Evolutionary conservation across 108 stramenopile species (phyloP).

Genomic region (Schizochytrium sp.): DNA sequence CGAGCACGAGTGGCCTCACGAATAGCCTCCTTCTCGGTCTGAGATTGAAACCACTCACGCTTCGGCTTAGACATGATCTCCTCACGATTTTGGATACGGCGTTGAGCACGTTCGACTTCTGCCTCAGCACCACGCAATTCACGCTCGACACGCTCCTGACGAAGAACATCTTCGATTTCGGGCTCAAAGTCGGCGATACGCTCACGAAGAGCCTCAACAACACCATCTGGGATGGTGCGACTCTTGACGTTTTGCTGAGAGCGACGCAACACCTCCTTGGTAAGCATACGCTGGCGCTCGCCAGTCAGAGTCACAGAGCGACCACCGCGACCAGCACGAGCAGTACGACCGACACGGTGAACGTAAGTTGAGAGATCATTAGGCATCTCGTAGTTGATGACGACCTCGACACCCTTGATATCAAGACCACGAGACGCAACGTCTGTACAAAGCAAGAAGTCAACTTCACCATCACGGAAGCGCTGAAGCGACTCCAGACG

Average conservation of each 20-base stretch:
- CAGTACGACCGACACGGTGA: conserved; percentile 96
- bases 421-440: conserved; percentile 97
- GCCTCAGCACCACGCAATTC: conserved; percentile 68
- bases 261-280: conserved; percentile 66
- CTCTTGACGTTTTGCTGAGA: conserved; percentile 61
- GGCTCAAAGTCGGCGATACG: conserved; percentile 67
- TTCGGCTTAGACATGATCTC: conserved; percentile 69
- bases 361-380: conserved; percentile 90
- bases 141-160: conserved; percentile 70
- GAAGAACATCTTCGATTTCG: conserved; percentile 66
- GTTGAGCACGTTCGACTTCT: conserved; percentile 72
- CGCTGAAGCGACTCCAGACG: conserved; percentile 88
- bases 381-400: conserved; percentile 98
- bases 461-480: conserved; percentile 89
- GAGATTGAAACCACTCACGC: conserved; percentile 70
- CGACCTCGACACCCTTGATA: conserved; percentile 88
- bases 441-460: conserved; percentile 94
- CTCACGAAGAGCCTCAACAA: conserved; percentile 18
- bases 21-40: not conserved
- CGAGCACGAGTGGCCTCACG: conserved; percentile 2
- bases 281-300: conserved; percentile 58
- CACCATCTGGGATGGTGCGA: conserved; percentile 66
- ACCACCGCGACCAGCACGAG: conserved; percentile 93
- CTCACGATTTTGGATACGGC: conserved; percentile 71
- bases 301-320: conserved; percentile 92